phyloP scores from a whole-genome alignment of 768 basidiomycete genomes.

The Leccinum sublutescens region DNA sequence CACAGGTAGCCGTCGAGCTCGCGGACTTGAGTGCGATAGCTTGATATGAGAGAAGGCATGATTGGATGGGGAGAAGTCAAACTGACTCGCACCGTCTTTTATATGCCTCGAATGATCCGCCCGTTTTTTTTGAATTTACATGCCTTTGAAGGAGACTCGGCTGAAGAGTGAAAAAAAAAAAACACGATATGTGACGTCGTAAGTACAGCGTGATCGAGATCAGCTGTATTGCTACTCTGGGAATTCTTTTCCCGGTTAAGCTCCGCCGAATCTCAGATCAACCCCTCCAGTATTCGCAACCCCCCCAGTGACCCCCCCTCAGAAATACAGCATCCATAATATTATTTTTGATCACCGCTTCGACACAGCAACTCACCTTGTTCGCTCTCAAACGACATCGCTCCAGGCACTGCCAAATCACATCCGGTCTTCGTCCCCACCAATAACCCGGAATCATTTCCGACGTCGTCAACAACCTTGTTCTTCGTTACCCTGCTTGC shows the following conservation, averaged over 20 bases:
- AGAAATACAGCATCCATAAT: not conserved
- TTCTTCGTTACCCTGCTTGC: not conserved
- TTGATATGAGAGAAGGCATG: slow-evolving; percentile 42
- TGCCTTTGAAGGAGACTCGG: not conserved
- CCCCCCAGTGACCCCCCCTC: slow-evolving; percentile 11
- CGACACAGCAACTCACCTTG: not conserved
- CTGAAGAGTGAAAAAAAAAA: not conserved
- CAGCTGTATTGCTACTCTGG: not conserved
- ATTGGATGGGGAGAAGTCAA: not conserved
- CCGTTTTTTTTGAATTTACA: slow-evolving; percentile 6
- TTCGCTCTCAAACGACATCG: not conserved
- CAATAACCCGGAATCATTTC: not conserved
- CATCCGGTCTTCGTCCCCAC: not conserved
- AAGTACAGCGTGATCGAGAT: slow-evolving; percentile 12
- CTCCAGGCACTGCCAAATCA: not conserved
- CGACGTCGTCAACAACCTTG: not conserved
- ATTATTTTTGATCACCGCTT: not conserved
- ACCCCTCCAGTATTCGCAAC: not conserved
- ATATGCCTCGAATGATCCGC: slow-evolving; percentile 16
- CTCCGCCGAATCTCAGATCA: slow-evolving; percentile 15
- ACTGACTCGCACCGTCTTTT: slow-evolving; percentile 3
- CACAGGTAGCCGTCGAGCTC: slow-evolving; percentile 69
- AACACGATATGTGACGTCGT: slow-evolving; percentile 24
- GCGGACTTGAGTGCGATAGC: slow-evolving; percentile 56
- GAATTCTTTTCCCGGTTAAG: not conserved